phyloP scores from a whole-genome alignment of 768 basidiomycete species.

The Kwoniella botswanensis region DNA sequence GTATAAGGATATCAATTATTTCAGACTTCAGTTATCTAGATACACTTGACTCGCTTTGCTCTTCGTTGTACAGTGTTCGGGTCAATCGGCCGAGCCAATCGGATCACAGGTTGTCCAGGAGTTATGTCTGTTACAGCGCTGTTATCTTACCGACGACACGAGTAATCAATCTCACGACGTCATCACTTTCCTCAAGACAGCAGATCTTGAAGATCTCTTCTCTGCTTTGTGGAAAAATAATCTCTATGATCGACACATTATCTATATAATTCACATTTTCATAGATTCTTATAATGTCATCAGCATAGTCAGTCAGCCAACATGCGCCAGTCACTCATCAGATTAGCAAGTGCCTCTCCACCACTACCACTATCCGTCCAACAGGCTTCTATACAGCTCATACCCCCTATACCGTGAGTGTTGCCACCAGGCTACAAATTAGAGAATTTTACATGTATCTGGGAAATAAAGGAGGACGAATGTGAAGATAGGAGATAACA shows the following conservation, averaged over 20 bases:
- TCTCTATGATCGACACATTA: too few species aligned
- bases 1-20: neutral
- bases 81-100: neutral
- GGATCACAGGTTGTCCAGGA: neutral
- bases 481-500: too few species aligned
- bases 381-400: slow-evolving; percentile 70
- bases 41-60: neutral
- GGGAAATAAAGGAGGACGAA: too few species aligned
- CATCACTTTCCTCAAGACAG: slow-evolving; percentile 1
- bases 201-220: slow-evolving; percentile 1
- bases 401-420: slow-evolving; percentile 82
- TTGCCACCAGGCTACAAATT: neutral
- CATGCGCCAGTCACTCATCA: slow-evolving; percentile 39
- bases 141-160: neutral
- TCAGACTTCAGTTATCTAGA: neutral
- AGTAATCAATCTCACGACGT: neutral
- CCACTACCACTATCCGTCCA: slow-evolving; percentile 67
- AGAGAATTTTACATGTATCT: too few species aligned
- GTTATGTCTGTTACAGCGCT: neutral
- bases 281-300: neutral
- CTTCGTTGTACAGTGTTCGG: neutral
- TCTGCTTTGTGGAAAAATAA: neutral
- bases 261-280: too few species aligned
- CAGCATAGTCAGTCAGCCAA: neutral
- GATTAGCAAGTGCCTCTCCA: slow-evolving; percentile 65